Percentiles rank a stretch among this genome's conserved stretches.
Conservation (phyloP, 371 early-diverging fungal genomes). For the Mucor sp. region DNA sequence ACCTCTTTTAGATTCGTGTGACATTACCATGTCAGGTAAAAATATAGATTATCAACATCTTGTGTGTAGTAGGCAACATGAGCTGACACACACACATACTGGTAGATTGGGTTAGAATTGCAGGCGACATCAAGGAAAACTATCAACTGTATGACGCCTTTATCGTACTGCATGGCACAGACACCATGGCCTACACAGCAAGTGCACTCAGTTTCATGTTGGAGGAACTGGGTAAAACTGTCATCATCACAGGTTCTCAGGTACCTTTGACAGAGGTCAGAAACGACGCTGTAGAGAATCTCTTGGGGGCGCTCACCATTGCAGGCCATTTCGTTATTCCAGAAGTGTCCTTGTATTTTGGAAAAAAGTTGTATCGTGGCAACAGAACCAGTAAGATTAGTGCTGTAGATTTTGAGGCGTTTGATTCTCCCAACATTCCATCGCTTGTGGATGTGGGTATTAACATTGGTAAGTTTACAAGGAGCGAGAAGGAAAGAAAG, state of each 20-base stretch:
- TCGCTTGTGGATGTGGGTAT: constrained; percentile 93
- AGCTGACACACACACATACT: not conserved
- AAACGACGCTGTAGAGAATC: constrained; percentile 96
- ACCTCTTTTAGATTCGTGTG: constrained; percentile 92
- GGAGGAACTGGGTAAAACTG: constrained; percentile 94
- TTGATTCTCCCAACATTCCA: constrained; percentile 92
- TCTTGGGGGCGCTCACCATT: constrained; percentile 87
- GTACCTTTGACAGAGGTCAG: constrained; percentile 94
- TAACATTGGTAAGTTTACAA: constrained; percentile 83
- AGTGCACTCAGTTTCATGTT: constrained; percentile 96
- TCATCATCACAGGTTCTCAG: constrained; percentile 97
- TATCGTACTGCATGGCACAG: constrained; percentile 92
- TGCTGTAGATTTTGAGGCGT: constrained; percentile 95
- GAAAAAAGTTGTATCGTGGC: constrained; percentile 93
- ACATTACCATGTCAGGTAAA: constrained; percentile 87
- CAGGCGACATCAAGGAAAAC: constrained; percentile 92
- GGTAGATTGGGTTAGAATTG: constrained; percentile 94
- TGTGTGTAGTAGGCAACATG: not conserved
- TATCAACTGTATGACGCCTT: constrained; percentile 94
- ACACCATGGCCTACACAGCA: constrained; percentile 95
- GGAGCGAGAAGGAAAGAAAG: not conserved
- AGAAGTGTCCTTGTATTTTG: constrained; percentile 94
- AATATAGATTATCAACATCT: not conserved
- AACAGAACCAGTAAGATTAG: constrained; percentile 93
- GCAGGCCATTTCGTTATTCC: constrained; percentile 98